phyloP scores from a whole-genome alignment of 1,284 basidiomycete genomes.

The Mrakiaceae sp. region DNA sequence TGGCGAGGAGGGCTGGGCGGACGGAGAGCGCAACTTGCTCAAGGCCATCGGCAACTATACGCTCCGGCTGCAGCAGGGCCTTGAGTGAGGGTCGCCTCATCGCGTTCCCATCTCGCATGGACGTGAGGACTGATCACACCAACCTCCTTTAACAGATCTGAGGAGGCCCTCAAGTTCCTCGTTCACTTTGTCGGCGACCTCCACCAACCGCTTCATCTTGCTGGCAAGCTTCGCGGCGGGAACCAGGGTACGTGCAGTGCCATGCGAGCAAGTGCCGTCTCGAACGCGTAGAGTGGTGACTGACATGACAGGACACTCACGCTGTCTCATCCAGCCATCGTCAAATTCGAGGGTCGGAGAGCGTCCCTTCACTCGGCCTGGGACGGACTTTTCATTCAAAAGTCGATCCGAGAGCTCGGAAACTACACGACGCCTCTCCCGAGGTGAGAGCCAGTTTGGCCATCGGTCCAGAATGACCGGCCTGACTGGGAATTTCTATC shows the following conservation, averaged over 20 bases:
- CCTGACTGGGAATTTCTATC: not conserved
- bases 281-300: not conserved
- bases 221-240: conserved; percentile 71
- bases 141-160: not conserved
- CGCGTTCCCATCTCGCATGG: not conserved
- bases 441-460: conserved; percentile 22
- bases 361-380: conserved; percentile 66
- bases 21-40: conserved; percentile 56
- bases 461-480: not conserved
- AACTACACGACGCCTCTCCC: conserved; percentile 68
- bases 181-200: conserved; percentile 84
- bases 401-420: conserved; percentile 56
- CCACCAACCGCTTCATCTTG: conserved; percentile 82
- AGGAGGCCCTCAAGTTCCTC: conserved; percentile 61
- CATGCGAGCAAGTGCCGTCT: not conserved
- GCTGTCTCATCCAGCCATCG: conserved; percentile 37
- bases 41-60: conserved; percentile 64
- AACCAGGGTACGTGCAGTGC: conserved; percentile 43
- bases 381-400: conserved; percentile 70
- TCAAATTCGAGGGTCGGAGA: conserved; percentile 52
- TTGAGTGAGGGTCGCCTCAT: conserved; percentile 1
- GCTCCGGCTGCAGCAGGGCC: conserved; percentile 27
- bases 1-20: conserved; percentile 63
- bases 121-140: not conserved
- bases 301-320: not conserved